These are phyloP conservation scores for Podila minutissima DNA, from an alignment of 192 early-diverging fungal genomes.

Conservation along the genomic window DNA sequence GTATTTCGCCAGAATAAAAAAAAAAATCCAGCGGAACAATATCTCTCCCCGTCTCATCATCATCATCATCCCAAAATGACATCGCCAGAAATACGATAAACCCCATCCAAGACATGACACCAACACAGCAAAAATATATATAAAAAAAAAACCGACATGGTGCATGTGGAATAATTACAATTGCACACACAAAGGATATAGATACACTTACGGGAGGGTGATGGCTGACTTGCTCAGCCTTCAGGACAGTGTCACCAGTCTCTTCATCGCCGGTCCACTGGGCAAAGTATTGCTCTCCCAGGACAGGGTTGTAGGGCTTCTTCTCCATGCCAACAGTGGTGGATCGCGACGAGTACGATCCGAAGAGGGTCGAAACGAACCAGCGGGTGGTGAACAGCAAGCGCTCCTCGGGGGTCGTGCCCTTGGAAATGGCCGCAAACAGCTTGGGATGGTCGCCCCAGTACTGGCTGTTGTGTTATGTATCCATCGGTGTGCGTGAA, in stretches of 20 bases:
- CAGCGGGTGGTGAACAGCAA: conserved; percentile 76
- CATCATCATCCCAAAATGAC: not conserved
- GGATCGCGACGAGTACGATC: conserved; percentile 76
- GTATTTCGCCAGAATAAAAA: conserved; percentile 2
- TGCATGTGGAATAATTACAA: not conserved
- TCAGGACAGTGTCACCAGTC: conserved; percentile 45
- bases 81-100: too few relatives aligned
- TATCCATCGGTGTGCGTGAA: not conserved
- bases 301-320: conserved; percentile 76
- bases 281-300: conserved; percentile 63
- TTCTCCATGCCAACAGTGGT: conserved; percentile 80
- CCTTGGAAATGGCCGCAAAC: conserved; percentile 73
- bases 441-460: conserved; percentile 69
- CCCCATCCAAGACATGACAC: not conserved
- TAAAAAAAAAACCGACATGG: not conserved
- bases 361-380: conserved; percentile 85
- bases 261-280: conserved; percentile 54
- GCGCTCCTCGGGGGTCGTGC: conserved; percentile 66
- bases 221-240: conserved; percentile 62
- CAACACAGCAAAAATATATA: not conserved
- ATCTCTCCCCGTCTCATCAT: not conserved
- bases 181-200: conserved; percentile 50
- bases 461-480: conserved; percentile 54
- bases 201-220: conserved; percentile 67
- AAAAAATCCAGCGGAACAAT: not conserved